These are phyloP conservation scores for Melampsora abietis-canadensis DNA, from an alignment of 1,284 basidiomycete genomes.

Conservation along the genomic window DNA sequence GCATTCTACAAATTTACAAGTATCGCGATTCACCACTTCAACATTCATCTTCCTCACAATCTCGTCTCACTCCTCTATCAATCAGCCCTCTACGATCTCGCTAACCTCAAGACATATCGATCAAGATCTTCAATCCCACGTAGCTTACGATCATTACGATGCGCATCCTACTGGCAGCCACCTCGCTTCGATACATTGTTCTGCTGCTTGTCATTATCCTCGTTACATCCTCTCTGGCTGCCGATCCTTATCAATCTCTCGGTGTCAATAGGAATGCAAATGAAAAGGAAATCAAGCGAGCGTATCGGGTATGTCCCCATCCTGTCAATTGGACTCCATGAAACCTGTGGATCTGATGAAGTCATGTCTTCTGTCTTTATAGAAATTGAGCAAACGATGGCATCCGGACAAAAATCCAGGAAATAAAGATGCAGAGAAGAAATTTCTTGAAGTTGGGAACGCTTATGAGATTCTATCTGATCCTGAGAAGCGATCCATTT, in stretches of 20 bases:
- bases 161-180: too few species aligned
- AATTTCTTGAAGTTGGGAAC: constrained; percentile 70
- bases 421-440: constrained; percentile 72
- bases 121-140: not conserved
- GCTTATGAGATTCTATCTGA: constrained; percentile 93
- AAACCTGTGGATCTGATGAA: constrained; percentile 15
- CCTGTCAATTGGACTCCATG: constrained; percentile 72
- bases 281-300: constrained; percentile 81
- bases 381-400: constrained; percentile 44
- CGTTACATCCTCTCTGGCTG: constrained; percentile 22
- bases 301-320: constrained; percentile 62
- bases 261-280: constrained; percentile 58
- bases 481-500: constrained; percentile 80
- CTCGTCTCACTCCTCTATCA: not conserved
- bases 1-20: not conserved
- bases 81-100: too few species aligned
- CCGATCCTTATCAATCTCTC: constrained; percentile 24
- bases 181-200: not conserved
- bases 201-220: constrained; percentile 25
- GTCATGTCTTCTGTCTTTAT: not conserved
- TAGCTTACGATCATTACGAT: too few species aligned
- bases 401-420: constrained; percentile 80
- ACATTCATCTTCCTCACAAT: not conserved
- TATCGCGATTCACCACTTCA: not conserved
- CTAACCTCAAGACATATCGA: not conserved